Percentiles rank a stretch among this genome's conserved stretches.
phyloP scores from a whole-genome alignment of 73 alveolate genomes.

The Stentor roeselii region DNA sequence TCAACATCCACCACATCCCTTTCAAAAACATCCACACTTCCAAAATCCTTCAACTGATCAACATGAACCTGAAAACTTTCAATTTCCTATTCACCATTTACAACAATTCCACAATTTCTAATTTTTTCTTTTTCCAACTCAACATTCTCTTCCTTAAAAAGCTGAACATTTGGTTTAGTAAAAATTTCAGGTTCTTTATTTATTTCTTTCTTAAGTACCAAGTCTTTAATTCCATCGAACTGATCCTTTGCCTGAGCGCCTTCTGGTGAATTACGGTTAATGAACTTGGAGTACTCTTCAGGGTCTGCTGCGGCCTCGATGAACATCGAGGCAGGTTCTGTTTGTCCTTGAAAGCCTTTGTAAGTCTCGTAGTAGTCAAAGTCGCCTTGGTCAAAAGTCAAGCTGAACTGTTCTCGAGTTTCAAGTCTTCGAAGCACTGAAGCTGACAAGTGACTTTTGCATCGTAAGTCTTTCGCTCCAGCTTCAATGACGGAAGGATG shows the following conservation, averaged over 20 bases:
- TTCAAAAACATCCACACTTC: not conserved
- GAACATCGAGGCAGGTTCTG: not conserved
- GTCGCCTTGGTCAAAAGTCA: not conserved
- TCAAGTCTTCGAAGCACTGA: not conserved
- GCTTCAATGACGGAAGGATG: not conserved
- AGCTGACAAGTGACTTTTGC: not conserved
- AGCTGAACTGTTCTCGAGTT: not conserved
- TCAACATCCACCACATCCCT: not conserved
- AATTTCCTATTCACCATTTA: not conserved
- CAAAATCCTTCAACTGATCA: not conserved
- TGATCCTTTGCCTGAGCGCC: not conserved
- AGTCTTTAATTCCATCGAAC: not conserved
- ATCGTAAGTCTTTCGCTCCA: not conserved
- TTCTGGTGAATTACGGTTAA: not conserved
- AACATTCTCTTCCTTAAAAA: not conserved
- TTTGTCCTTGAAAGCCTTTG: not conserved
- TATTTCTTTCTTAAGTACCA: not conserved
- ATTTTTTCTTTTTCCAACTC: not conserved
- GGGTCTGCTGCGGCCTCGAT: constrained; percentile 11
- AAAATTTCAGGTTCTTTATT: not conserved
- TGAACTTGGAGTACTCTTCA: not conserved
- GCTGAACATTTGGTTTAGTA: not conserved
- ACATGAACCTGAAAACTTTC: not conserved
- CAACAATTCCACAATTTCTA: not conserved
- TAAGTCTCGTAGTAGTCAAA: not conserved